A percentile compares a stretch with the other conserved stretches of the same genome.
Evolutionary conservation across 306 rosid genomes (phyloP).

Genomic region (Ormosia semicastrata): DNA sequence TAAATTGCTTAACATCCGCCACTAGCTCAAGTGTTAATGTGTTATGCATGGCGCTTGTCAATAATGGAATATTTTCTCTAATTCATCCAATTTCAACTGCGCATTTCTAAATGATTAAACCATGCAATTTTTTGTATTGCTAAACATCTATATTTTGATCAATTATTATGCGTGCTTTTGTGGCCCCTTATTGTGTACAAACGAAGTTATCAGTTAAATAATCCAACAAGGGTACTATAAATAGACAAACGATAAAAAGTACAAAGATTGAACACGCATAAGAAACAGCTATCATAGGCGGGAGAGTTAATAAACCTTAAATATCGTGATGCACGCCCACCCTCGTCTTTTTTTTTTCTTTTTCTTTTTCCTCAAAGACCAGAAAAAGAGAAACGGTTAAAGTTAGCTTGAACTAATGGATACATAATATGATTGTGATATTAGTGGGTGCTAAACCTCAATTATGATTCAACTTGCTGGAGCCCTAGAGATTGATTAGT

Average conservation of each 20-base stretch:
- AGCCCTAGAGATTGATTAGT: neutral
- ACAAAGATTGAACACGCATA: conserved; percentile 31
- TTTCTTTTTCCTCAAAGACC: neutral
- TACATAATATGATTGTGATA: conserved; percentile 11
- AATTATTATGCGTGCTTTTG: conserved; percentile 5
- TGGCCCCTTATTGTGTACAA: conserved; percentile 22
- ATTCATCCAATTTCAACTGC: neutral
- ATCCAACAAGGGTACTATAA: conserved; percentile 8
- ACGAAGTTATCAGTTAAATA: conserved; percentile 22
- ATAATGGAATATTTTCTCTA: neutral
- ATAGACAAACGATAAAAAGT: conserved; percentile 24
- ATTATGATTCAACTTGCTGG: neutral
- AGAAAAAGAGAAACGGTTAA: neutral
- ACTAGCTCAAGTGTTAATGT: neutral
- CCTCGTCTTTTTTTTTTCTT: neutral
- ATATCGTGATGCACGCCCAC: conserved; percentile 28
- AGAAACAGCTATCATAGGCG: conserved; percentile 12
- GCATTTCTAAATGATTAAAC: neutral
- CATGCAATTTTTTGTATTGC: neutral
- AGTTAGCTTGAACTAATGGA: neutral
- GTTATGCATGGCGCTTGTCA: neutral
- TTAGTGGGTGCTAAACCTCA: conserved; percentile 1
- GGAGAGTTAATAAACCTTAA: conserved; percentile 7
- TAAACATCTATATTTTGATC: neutral
- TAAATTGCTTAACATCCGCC: neutral